A percentile compares a stretch with the other conserved stretches of the same genome.
Conservation (phyloP, 176 grass and related monocot genomes). For the Carex parvula region DNA sequence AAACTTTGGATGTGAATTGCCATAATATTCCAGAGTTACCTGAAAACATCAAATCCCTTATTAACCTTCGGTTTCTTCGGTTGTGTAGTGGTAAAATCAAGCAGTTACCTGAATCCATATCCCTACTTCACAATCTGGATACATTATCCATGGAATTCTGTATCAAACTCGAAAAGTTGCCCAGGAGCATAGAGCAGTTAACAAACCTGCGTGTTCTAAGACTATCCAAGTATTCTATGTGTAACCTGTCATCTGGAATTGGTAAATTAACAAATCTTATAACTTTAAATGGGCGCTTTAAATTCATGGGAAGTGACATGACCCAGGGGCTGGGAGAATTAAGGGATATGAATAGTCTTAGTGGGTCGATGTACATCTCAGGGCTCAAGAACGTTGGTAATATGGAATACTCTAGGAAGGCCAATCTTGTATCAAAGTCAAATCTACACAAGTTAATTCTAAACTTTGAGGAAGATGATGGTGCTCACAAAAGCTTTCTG, state of each 20-base stretch:
- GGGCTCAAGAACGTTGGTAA: neutral
- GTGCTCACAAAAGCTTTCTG: fast-evolving
- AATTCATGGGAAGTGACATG: neutral
- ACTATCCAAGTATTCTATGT: no score
- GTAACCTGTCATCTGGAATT: neutral
- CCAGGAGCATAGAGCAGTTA: neutral
- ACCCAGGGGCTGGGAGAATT: neutral
- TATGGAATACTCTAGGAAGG: neutral
- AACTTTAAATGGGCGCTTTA: neutral
- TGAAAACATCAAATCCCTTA: no score
- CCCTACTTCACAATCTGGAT: neutral
- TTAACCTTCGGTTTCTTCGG: no score
- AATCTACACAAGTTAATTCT: neutral
- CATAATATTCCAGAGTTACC: no score
- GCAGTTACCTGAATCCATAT: no score
- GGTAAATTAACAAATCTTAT: neutral
- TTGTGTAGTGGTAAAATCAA: no score
- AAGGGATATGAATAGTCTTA: neutral
- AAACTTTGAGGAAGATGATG: neutral
- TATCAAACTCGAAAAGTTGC: neutral
- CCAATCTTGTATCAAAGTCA: neutral
- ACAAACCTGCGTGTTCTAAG: neutral
- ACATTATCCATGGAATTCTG: neutral
- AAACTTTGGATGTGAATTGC: no score
- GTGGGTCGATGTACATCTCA: neutral